Evolutionary conservation across 805 yeast species (phyloP).

Genomic region (Wilhelminamyces savonicus): DNA sequence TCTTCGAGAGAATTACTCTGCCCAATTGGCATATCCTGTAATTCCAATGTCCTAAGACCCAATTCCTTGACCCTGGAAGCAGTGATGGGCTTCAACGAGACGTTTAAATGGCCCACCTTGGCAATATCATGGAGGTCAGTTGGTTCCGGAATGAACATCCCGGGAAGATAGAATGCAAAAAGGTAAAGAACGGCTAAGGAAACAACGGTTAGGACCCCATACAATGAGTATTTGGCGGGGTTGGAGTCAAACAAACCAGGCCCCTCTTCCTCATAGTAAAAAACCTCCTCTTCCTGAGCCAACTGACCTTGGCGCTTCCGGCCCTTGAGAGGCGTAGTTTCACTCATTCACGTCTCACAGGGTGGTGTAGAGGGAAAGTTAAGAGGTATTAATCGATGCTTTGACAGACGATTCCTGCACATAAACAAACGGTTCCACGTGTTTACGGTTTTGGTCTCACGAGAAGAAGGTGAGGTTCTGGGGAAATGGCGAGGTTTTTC

Average conservation of each 20-base stretch:
- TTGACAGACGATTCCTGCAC: too few species aligned
- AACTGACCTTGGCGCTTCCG: too few species aligned
- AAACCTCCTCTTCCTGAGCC: slow-evolving; percentile 11
- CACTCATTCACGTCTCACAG: too few species aligned
- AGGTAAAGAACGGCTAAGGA: slow-evolving; percentile 16
- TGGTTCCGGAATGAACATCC: slow-evolving; percentile 27
- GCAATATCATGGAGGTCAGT: slow-evolving; percentile 17
- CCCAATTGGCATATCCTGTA: background rate
- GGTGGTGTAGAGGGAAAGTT: too few species aligned
- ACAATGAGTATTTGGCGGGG: too few species aligned
- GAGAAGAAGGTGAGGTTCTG: too few species aligned
- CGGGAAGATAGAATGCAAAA: slow-evolving; percentile 28
- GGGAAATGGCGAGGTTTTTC: too few species aligned
- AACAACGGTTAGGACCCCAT: slow-evolving; percentile 6
- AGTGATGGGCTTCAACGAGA: slow-evolving; percentile 20
- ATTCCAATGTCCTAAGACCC: slow-evolving; percentile 4
- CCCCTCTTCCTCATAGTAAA: slow-evolving; percentile 10
- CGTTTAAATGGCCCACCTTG: slow-evolving; percentile 17
- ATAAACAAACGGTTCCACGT: too few species aligned
- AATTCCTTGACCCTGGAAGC: slow-evolving; percentile 8
- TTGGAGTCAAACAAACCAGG: too few species aligned
- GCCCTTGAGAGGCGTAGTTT: slow-evolving; percentile 7
- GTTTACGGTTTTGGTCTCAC: too few species aligned
- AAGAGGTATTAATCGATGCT: too few species aligned
- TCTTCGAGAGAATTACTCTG: background rate